phyloP scores from a whole-genome alignment of 2,329 filamentous ascomycete species.

The Ceratocystis ficicola region DNA sequence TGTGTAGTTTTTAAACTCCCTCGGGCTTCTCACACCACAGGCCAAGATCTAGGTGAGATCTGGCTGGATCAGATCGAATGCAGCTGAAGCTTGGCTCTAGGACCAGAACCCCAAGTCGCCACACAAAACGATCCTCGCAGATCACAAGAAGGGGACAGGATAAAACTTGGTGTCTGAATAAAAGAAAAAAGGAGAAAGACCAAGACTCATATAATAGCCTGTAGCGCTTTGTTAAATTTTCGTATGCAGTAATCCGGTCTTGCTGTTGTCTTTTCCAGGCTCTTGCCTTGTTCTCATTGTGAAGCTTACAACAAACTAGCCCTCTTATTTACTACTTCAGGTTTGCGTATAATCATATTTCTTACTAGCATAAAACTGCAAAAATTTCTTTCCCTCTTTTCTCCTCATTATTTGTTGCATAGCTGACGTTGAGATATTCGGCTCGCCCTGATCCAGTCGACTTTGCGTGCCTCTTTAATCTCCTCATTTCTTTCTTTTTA shows the following conservation, averaged over 20 bases:
- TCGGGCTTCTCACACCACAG: not conserved
- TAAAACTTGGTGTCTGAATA: not conserved
- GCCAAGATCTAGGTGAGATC: not conserved
- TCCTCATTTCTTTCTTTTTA: not conserved
- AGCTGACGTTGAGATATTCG: not conserved
- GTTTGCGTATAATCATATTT: not conserved
- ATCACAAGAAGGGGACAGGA: not conserved
- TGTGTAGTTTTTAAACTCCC: not conserved
- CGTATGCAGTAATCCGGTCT: not conserved
- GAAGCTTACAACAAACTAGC: not conserved
- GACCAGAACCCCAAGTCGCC: not conserved
- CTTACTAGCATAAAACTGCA: not conserved
- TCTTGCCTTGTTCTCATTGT: not conserved
- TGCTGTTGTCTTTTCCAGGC: not conserved
- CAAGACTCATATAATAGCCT: not conserved
- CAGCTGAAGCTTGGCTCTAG: slow-evolving; percentile 4
- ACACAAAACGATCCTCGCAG: not conserved
- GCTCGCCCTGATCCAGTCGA: not conserved
- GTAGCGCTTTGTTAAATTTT: not conserved
- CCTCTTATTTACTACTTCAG: not conserved
- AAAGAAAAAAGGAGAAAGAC: not conserved
- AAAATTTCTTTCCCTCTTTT: slow-evolving; percentile 2
- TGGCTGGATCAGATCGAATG: slow-evolving; percentile 2
- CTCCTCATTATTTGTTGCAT: not conserved
- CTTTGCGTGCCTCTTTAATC: not conserved